Evolutionary conservation across 1,284 basidiomycete genomes (phyloP).

Genomic region (Ganoderma resinaceum): DNA sequence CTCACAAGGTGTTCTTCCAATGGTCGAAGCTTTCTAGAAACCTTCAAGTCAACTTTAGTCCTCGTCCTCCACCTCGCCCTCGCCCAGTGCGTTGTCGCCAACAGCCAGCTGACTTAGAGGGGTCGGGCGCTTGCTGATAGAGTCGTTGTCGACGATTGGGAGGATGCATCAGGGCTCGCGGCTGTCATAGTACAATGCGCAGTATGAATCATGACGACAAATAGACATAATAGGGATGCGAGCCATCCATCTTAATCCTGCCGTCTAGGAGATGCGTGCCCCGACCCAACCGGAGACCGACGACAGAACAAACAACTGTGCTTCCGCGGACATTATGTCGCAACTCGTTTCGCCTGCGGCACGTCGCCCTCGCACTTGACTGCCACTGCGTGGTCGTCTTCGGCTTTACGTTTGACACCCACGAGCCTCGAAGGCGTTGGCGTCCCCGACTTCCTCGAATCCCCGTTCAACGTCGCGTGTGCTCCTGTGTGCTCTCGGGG

Average conservation of each 20-base stretch:
- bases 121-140: too few species aligned
- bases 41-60: too few species aligned
- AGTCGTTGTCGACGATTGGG: too few species aligned
- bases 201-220: slow-evolving; percentile 14
- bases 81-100: too few species aligned
- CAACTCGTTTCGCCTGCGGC: slow-evolving; percentile 41
- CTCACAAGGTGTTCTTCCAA: too few species aligned
- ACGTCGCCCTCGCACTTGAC: slow-evolving; percentile 24
- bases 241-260: slow-evolving; percentile 13
- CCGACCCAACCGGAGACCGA: slow-evolving; percentile 5
- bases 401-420: slow-evolving; percentile 76
- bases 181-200: slow-evolving; percentile 29
- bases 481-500: too few species aligned
- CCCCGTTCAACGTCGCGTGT: slow-evolving; percentile 28
- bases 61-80: too few species aligned
- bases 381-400: slow-evolving; percentile 48
- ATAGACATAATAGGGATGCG: slow-evolving; percentile 23
- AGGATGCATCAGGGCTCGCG: too few species aligned
- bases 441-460: slow-evolving; percentile 42
- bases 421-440: slow-evolving; percentile 57
- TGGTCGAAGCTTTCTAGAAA: too few species aligned
- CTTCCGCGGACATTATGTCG: slow-evolving; percentile 22
- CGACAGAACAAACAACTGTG: not conserved
- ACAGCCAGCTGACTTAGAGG: too few species aligned
- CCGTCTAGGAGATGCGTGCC: not conserved